These are phyloP conservation scores for Allomyces javanicus DNA, from an alignment of 192 early-diverging fungal genomes.

Conservation along the genomic window DNA sequence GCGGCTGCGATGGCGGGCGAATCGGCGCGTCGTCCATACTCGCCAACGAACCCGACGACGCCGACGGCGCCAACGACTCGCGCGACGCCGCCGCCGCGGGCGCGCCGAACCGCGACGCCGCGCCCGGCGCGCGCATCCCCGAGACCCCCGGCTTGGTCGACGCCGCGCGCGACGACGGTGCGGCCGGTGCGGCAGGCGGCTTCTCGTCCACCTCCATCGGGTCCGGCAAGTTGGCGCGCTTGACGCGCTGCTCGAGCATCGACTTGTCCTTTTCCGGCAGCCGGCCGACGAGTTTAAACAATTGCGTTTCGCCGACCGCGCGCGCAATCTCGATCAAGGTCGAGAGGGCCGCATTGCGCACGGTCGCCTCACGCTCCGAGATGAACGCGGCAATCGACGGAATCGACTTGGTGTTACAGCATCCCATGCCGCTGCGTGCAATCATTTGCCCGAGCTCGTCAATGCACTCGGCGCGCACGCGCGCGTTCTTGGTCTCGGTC, in stretches of 20 bases:
- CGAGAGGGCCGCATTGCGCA: slow-evolving; percentile 56
- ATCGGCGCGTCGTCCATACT: too few relatives aligned
- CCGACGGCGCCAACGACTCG: too few relatives aligned
- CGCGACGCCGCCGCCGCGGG: too few relatives aligned
- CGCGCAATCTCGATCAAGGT: slow-evolving; percentile 54
- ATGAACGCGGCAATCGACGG: slow-evolving; percentile 54
- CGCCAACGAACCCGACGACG: too few relatives aligned
- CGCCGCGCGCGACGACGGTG: too few relatives aligned
- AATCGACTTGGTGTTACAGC: slow-evolving; percentile 42
- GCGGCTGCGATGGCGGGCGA: too few relatives aligned
- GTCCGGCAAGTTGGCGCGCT: slow-evolving; percentile 11
- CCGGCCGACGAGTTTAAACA: slow-evolving; percentile 49
- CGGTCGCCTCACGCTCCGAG: slow-evolving; percentile 58
- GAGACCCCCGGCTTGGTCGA: too few relatives aligned
- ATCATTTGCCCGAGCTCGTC: slow-evolving; percentile 56
- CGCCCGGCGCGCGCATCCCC: too few relatives aligned
- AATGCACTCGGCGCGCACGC: slow-evolving; percentile 57
- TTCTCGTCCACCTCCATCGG: neutral
- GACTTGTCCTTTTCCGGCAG: slow-evolving; percentile 62
- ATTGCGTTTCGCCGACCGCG: slow-evolving; percentile 42
- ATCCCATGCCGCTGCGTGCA: slow-evolving; percentile 42
- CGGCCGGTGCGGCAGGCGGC: neutral
- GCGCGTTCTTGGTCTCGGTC: slow-evolving; percentile 56
- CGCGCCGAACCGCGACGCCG: too few relatives aligned
- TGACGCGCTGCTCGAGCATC: slow-evolving; percentile 61